These are phyloP conservation scores for Solanum peruvianum DNA, from an alignment of 257 asterid genomes.

Conservation along the genomic window DNA sequence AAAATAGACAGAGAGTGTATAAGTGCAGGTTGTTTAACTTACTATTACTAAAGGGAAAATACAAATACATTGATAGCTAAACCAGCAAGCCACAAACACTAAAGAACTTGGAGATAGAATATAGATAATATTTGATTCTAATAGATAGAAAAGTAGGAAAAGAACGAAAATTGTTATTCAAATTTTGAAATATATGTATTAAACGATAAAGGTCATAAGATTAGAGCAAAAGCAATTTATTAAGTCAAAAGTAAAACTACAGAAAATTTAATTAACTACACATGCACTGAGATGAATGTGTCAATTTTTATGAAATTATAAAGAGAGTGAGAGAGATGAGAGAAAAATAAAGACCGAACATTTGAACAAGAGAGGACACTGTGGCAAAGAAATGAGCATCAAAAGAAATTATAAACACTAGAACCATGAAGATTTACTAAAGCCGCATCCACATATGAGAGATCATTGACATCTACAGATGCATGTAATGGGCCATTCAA, in stretches of 20 bases:
- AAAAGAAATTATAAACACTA: background rate
- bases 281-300: background rate
- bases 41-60: background rate
- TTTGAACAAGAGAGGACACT: background rate
- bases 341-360: background rate
- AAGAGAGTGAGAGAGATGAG: background rate
- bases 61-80: background rate
- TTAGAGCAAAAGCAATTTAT: background rate
- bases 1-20: background rate
- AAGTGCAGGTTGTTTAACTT: background rate
- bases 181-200: background rate
- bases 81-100: background rate
- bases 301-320: background rate
- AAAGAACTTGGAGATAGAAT: background rate
- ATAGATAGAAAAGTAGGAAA: background rate
- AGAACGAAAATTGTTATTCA: background rate
- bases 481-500: background rate
- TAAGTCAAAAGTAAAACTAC: background rate
- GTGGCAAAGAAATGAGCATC: background rate
- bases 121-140: background rate
- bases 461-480: background rate
- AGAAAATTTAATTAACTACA: background rate
- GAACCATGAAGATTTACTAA: background rate
- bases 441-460: background rate
- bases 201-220: background rate